Percentiles rank a stretch among this genome's conserved stretches.
These are phyloP conservation scores for Dalbergia cultrata DNA, from an alignment of 306 rosid genomes.

Conservation along the genomic window DNA sequence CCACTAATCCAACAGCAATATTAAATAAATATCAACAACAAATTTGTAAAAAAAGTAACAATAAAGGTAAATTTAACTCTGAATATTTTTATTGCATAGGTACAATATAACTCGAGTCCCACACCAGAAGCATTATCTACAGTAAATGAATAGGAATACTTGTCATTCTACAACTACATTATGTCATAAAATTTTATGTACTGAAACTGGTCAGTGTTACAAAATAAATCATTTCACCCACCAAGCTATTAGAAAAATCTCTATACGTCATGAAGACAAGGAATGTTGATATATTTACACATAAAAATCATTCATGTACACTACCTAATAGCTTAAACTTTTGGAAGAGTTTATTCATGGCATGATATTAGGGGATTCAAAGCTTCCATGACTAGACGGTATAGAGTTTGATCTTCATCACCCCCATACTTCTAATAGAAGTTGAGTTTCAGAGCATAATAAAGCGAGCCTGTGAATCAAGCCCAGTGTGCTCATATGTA, in stretches of 20 bases:
- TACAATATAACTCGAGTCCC: conserved; percentile 12
- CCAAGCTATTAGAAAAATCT: conserved; percentile 7
- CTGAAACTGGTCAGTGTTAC: neutral
- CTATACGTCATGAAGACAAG: neutral
- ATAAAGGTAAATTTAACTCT: conserved; percentile 30
- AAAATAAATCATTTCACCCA: conserved; percentile 13
- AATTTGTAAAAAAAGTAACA: neutral
- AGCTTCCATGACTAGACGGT: too few relatives aligned
- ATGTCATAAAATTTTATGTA: conserved; percentile 15
- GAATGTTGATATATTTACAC: neutral
- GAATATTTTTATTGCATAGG: conserved; percentile 28
- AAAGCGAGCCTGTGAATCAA: too few relatives aligned
- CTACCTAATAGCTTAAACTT: too few relatives aligned
- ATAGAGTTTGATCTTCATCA: too few relatives aligned
- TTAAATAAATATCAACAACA: conserved; percentile 22
- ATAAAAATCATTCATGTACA: neutral
- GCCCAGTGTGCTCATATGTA: too few relatives aligned
- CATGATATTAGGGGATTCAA: too few relatives aligned
- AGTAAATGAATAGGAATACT: conserved; percentile 17
- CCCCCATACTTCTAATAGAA: too few relatives aligned
- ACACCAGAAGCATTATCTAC: neutral
- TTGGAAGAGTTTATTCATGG: too few relatives aligned
- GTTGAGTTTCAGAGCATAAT: too few relatives aligned
- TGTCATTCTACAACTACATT: conserved; percentile 15
- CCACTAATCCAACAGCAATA: neutral